A percentile compares a stretch with the other conserved stretches of the same genome.
Conservation (phyloP, 1,284 basidiomycete species). For the Ustilago cynodontis region DNA sequence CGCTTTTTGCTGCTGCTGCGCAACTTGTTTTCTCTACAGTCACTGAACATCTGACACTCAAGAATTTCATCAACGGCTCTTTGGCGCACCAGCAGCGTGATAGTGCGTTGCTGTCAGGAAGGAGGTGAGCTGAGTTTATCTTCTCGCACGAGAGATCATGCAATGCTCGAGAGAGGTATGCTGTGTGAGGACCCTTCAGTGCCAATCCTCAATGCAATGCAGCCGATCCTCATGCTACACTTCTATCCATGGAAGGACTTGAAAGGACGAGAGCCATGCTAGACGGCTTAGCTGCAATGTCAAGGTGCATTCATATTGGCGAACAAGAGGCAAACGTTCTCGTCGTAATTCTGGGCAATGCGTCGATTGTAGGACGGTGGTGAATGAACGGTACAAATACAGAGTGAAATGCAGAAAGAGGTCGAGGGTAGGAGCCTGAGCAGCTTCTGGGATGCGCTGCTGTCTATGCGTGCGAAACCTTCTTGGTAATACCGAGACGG, state of each 20-base stretch:
- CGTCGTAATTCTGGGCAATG: not conserved
- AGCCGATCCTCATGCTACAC: not conserved
- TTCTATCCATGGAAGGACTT: not conserved
- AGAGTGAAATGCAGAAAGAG: conserved; percentile 2
- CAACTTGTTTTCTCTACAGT: not conserved
- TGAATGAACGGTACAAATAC: conserved; percentile 32
- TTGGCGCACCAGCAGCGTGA: too few relatives aligned
- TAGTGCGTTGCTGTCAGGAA: too few relatives aligned
- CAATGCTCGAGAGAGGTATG: not conserved
- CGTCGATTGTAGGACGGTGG: not conserved
- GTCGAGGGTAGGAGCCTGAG: not conserved
- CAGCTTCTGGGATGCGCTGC: not conserved
- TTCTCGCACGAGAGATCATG: conserved; percentile 7
- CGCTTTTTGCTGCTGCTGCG: conserved; percentile 1
- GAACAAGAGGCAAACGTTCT: not conserved
- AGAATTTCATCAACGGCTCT: too few relatives aligned
- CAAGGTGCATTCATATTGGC: not conserved
- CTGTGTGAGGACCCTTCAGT: conserved; percentile 5
- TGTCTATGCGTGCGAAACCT: conserved; percentile 49
- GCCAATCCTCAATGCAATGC: not conserved
- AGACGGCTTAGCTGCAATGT: not conserved
- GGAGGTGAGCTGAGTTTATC: too few relatives aligned
- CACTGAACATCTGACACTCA: not conserved
- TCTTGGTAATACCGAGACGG: conserved; percentile 57
- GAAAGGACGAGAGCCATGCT: not conserved